Evolutionary conservation across 306 rosid species (phyloP), one percentile per base, ranked within the genome.

Genomic region (Casuarina equisetifolia): DNA sequence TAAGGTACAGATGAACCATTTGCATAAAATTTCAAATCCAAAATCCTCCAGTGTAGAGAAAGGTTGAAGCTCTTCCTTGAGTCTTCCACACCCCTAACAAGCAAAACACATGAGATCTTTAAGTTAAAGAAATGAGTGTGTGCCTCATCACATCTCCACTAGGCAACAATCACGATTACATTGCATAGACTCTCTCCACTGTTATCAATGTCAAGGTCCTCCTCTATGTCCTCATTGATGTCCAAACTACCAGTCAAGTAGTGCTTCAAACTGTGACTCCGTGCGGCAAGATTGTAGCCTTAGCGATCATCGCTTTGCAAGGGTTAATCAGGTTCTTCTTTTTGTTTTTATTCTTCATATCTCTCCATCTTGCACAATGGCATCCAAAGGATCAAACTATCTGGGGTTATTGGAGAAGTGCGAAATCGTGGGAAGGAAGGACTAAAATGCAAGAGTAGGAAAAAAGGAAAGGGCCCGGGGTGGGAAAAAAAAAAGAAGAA

Each of bases 131-230:
- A 75, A 49, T 39, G 61, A 63, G 76, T 46, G 19, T 72, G 73
- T 6, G 7, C n/a, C n/a, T n/a, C n/a, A n/a, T n/a, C n/a, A n/a
- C 42, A 9, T 46, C 76, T 72, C n/a, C 45, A 43, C 36, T 76
- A 45, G 8, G 6, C 70, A 69, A 17, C 17, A 1, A 17, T 53
- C 43, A 17, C 58, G 1, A 38, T 87, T 86, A 92, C 91, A 95
- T 78, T 59, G 98, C 98, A 81, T 91, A 95, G 0, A 95, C 95
- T 85, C 76, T 94, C 97, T 72, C 98, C 97, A 16, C 97, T 95
- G 87, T 97, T 95, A 84, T 95, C 97, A 9, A 88, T 75, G 77
- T 95, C 97, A 46, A 82, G 78, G 80, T 94, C 97, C 83, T 92
- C 97, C 4, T 91, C 98, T 97, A 91, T 92, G 85, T 95, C 97